Evolutionary conservation across 2,329 filamentous ascomycete genomes (phyloP).

Genomic region (Emmonsiellopsis sp.): DNA sequence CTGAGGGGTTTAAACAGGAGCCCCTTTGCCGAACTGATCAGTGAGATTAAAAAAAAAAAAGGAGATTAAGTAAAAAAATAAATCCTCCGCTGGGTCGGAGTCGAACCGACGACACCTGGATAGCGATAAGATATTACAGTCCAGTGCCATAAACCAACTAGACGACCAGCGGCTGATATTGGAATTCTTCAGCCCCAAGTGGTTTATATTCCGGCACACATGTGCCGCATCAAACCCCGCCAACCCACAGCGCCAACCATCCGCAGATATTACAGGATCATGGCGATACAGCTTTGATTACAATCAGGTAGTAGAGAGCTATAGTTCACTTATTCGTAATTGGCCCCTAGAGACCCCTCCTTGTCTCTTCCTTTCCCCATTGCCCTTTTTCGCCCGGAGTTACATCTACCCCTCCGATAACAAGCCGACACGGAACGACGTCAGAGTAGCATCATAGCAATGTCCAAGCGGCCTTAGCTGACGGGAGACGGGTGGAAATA

Average conservation of each 20-base stretch:
- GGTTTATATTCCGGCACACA: background rate
- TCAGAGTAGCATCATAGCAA: background rate
- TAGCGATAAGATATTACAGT: constrained; percentile 4
- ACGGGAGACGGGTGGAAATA: no score
- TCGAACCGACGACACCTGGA: constrained; percentile 5
- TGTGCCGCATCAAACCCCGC: background rate
- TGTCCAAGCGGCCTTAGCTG: no score
- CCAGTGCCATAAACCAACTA: constrained; percentile 5
- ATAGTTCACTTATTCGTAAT: no score
- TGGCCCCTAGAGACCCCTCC: no score
- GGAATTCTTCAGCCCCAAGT: background rate
- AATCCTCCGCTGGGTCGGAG: constrained; percentile 5
- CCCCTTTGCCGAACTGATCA: no score
- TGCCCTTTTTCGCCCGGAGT: background rate
- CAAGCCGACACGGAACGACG: background rate
- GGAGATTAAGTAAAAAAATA: background rate
- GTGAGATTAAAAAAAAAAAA: background rate
- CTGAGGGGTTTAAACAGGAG: background rate
- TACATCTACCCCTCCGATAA: background rate
- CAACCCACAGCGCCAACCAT: background rate
- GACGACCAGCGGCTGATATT: constrained; percentile 3
- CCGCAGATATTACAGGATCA: background rate
- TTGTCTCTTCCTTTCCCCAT: no score
- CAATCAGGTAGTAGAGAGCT: no score
- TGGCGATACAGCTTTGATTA: background rate